Percentiles rank a stretch among this genome's conserved stretches.
These are phyloP conservation scores for Fusarium sp. DNA, from an alignment of 2,329 filamentous ascomycete species.

Conservation along the genomic window DNA sequence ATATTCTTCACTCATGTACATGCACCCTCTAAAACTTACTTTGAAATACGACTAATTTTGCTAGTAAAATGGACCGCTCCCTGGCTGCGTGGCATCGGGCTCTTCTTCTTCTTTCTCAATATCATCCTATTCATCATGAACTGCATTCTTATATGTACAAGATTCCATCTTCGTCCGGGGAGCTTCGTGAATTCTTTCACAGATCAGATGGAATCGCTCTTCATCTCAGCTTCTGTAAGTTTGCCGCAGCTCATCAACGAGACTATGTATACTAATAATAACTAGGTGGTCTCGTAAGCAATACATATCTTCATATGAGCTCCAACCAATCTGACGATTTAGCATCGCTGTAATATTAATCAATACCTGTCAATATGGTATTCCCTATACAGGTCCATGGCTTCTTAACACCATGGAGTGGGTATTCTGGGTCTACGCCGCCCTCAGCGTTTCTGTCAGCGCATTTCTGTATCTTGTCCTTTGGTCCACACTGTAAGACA, in stretches of 20 bases:
- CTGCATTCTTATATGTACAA: conserved; percentile 70
- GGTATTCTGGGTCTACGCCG: conserved; percentile 80
- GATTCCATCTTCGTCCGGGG: conserved; percentile 76
- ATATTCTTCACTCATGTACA: conserved; percentile 58
- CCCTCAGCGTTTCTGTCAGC: conserved; percentile 73
- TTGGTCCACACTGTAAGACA: conserved; percentile 68
- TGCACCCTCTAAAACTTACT: background rate
- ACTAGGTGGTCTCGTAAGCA: conserved; percentile 58
- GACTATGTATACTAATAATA: conserved; percentile 1
- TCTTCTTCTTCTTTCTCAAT: conserved; percentile 72
- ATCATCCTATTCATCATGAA: conserved; percentile 71
- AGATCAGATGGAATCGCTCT: conserved; percentile 82
- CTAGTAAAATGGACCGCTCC: conserved; percentile 51
- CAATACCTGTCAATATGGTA: conserved; percentile 81
- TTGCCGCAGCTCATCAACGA: background rate
- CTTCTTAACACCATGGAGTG: conserved; percentile 69
- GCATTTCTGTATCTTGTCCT: conserved; percentile 79
- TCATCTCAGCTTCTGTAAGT: conserved; percentile 73
- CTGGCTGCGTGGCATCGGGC: conserved; percentile 69
- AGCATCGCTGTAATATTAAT: conserved; percentile 81
- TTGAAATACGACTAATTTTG: conserved; percentile 3
- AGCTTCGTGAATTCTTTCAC: conserved; percentile 78
- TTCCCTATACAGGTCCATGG: conserved; percentile 71
- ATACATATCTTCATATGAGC: background rate
- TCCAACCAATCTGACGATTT: conserved; percentile 2